Base-by-base conservation (phyloP, 371 early-diverging fungal species). In the Mucor ambiguus region DNA sequence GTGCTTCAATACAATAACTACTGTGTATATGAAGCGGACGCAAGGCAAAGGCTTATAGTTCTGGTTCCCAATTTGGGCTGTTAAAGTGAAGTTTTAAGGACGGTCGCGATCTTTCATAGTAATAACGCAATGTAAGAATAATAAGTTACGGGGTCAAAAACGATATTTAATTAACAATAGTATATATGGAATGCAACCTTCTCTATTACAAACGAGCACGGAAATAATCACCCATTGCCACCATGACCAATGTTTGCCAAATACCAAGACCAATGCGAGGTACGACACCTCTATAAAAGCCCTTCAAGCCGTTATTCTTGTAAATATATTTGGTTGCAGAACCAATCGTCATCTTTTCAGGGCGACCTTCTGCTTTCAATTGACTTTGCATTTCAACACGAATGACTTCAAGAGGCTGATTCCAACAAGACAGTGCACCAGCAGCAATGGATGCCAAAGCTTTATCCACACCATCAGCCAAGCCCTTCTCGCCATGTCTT, bases 351-450 rank as follows among this genome's bases (percentile, higher is more conserved):
- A 95, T 83, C 58, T 96, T 95, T 64, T 91, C 89, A 6, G 97
- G 97, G 35, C 96, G 88, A 55, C 91, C 93, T 18, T 73, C 87
- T 1, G 86, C 80, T 79, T 95, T 93, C 64, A 92, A 83, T 77
- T 95, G 96, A 59, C 87, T 87, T 79, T 97, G 96, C 97, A 97
- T 96, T 71, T 97, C 98, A 12, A 97, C 94, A 30, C 98, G 92
- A 60, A 97, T 97, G 46, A 97, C 97, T 72, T 97, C 97, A 62
- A 97, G 92, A 28, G 97, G 97, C 80, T 96, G 97, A 74, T 96
- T 96, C 97, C 97, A 97, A 83, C 96, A 95, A 8, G 91, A 87
- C 41, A 96, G 74, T 16, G 93, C 95, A 69, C 96, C 97, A 66
- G 93, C 96, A 59, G 95, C 75, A n/a, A 90, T 87, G 26, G 95